phyloP scores from a whole-genome alignment of 1,139 yeast species.

The Fermentozyma sake region DNA sequence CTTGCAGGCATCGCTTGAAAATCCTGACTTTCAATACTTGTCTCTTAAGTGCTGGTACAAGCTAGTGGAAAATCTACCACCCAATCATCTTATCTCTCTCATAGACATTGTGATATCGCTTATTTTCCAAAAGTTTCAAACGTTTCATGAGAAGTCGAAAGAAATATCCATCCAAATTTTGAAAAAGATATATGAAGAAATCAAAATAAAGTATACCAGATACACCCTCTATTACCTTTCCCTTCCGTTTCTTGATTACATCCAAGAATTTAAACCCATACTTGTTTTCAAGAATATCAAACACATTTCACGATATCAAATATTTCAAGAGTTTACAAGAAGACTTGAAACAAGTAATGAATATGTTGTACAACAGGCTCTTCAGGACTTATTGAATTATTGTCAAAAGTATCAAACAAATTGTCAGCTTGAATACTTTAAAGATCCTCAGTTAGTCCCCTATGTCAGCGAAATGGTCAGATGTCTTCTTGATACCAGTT shows the following conservation, averaged over 20 bases:
- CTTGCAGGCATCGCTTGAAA: constrained; percentile 74
- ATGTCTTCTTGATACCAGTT: constrained; percentile 55
- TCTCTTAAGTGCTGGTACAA: constrained; percentile 68
- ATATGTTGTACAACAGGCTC: constrained; percentile 74
- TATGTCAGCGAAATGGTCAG: constrained; percentile 45
- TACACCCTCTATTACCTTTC: constrained; percentile 49
- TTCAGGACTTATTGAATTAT: constrained; percentile 59
- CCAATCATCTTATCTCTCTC: constrained; percentile 47
- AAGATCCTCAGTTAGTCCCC: constrained; percentile 26
- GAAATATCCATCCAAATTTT: constrained; percentile 44
- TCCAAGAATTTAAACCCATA: constrained; percentile 13
- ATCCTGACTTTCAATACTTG: constrained; percentile 53
- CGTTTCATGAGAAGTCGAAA: constrained; percentile 46
- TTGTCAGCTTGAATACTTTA: constrained; percentile 38
- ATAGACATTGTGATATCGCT: constrained; percentile 44
- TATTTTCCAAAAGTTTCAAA: constrained; percentile 59
- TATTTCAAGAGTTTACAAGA: constrained; percentile 47
- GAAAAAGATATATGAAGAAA: constrained; percentile 31
- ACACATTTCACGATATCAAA: constrained; percentile 19
- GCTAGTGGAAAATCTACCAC: constrained; percentile 47
- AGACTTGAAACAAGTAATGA: constrained; percentile 65
- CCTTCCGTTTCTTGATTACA: constrained; percentile 32
- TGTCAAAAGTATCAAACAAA: constrained; percentile 44
- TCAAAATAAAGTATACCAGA: constrained; percentile 29
- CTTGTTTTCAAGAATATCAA: constrained; percentile 20